phyloP scores from a whole-genome alignment of 164 flowering plant species.

The Kingdonia uniflora region DNA sequence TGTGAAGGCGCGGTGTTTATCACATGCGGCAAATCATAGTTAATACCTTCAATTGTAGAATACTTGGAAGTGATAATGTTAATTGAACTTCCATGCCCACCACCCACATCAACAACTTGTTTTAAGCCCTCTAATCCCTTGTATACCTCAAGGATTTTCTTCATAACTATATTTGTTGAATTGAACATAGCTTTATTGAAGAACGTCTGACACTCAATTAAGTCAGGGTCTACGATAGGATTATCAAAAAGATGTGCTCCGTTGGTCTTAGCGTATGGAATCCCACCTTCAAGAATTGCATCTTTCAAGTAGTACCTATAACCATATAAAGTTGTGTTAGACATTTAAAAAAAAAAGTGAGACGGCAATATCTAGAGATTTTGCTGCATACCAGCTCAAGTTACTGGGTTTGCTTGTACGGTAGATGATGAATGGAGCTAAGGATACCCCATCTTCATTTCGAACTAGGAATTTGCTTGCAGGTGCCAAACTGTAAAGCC shows the following conservation, averaged over 20 bases:
- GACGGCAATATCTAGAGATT: neutral
- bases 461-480: constrained; percentile 12
- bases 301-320: constrained; percentile 28
- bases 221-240: constrained; percentile 11
- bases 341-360: no score
- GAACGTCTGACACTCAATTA: no score
- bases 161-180: constrained; percentile 13
- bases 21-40: no score
- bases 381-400: constrained; percentile 37
- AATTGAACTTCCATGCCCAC: constrained; percentile 21
- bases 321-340: neutral
- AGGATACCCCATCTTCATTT: constrained; percentile 18
- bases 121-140: constrained; percentile 26
- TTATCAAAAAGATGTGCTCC: constrained; percentile 20
- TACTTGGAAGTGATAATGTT: no score
- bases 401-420: constrained; percentile 19
- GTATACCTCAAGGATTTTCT: no score
- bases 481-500: constrained; percentile 13
- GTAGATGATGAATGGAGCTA: constrained; percentile 11
- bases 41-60: no score
- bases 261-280: constrained; percentile 25
- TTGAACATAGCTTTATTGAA: constrained; percentile 15
- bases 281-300: constrained; percentile 29
- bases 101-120: constrained; percentile 29
- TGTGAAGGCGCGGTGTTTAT: constrained; percentile 14